Conservation (phyloP, 108 stramenopile species). For the Mayamaea pseudoterrestris region DNA sequence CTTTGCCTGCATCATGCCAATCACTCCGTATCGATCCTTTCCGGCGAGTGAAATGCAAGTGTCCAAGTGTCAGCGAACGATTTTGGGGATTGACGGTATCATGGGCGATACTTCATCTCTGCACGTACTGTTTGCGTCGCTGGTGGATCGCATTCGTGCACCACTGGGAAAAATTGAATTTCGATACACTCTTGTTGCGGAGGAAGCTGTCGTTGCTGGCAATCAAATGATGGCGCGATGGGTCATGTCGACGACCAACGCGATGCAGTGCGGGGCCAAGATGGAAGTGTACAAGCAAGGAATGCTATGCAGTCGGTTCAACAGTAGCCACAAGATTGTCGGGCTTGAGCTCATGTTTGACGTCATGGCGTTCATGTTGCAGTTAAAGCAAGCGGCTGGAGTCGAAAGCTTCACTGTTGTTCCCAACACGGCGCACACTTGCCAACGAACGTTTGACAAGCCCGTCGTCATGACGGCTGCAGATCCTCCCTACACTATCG, state of each 20-base stretch:
- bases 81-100: slow-evolving; percentile 89
- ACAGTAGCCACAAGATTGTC: slow-evolving; percentile 74
- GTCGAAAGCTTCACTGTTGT: slow-evolving; percentile 71
- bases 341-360: slow-evolving; percentile 90
- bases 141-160: slow-evolving; percentile 63
- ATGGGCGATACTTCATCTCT: slow-evolving; percentile 88
- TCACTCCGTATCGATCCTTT: slow-evolving; percentile 91
- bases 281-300: slow-evolving; percentile 80
- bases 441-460: slow-evolving; percentile 56
- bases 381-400: slow-evolving; percentile 87
- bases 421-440: slow-evolving; percentile 81
- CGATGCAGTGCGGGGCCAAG: slow-evolving; percentile 65
- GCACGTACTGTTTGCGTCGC: slow-evolving; percentile 64
- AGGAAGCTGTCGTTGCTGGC: slow-evolving; percentile 80
- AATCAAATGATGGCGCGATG: slow-evolving; percentile 92
- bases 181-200: slow-evolving; percentile 78
- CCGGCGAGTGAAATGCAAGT: slow-evolving; percentile 85
- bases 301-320: slow-evolving; percentile 92
- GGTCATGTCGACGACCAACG: slow-evolving; percentile 85
- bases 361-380: slow-evolving; percentile 97
- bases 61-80: slow-evolving; percentile 81
- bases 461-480: slow-evolving; percentile 84
- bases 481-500: slow-evolving; percentile 76
- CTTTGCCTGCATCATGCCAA: slow-evolving; percentile 73
- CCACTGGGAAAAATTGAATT: slow-evolving; percentile 67